Conservation (phyloP, 768 basidiomycete genomes). For the Astraeus odoratus region DNA sequence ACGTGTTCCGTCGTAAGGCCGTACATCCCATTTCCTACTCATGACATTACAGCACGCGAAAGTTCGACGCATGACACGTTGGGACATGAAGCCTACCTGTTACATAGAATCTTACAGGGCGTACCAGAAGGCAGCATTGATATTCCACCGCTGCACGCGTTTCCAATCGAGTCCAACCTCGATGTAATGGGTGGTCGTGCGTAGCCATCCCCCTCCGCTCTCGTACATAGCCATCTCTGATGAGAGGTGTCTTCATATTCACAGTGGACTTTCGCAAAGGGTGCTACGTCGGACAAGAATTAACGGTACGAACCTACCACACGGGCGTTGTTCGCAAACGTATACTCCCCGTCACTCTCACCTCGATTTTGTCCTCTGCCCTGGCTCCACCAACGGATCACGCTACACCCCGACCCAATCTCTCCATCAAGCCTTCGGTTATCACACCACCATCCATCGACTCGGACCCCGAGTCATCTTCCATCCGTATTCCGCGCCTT, state of each 20-base stretch:
- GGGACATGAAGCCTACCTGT: constrained; percentile 50
- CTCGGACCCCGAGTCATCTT: constrained; percentile 22
- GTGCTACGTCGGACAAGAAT: constrained; percentile 96
- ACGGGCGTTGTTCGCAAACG: constrained; percentile 89
- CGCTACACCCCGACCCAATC: constrained; percentile 19
- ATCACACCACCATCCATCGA: not conserved
- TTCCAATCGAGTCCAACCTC: constrained; percentile 93
- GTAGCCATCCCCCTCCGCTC: constrained; percentile 23
- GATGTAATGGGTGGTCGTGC: constrained; percentile 91
- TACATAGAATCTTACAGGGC: constrained; percentile 75
- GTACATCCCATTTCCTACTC: constrained; percentile 3
- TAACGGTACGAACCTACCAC: constrained; percentile 95
- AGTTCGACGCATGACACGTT: constrained; percentile 49
- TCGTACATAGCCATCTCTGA: not conserved
- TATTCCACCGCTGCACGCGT: constrained; percentile 66
- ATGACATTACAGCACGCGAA: constrained; percentile 40
- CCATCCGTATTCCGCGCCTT: constrained; percentile 41
- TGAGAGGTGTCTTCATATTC: constrained; percentile 2
- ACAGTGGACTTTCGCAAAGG: constrained; percentile 95
- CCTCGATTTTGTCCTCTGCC: constrained; percentile 25
- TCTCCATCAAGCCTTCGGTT: constrained; percentile 19
- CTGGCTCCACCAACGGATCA: too few species aligned
- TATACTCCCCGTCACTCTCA: constrained; percentile 70
- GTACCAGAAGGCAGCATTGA: constrained; percentile 85
- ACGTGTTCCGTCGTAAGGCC: constrained; percentile 28